phyloP scores from a whole-genome alignment of 108 stramenopile genomes.

The Cyclotella baltica region DNA sequence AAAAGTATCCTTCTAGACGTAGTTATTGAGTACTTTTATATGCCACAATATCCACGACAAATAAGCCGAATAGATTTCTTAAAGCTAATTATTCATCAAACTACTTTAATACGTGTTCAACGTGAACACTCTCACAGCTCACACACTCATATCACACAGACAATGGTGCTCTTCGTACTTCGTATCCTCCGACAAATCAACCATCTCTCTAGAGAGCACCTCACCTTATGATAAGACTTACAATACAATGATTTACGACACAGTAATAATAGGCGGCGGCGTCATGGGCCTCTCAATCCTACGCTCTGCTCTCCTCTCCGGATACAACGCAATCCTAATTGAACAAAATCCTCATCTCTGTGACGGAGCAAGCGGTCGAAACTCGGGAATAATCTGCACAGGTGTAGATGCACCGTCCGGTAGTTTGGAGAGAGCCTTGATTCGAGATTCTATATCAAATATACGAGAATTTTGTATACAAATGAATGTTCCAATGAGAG shows the following conservation, averaged over 20 bases:
- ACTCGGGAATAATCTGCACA: conserved; percentile 83
- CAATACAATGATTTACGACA: conserved; percentile 53
- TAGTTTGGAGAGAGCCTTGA: conserved; percentile 74
- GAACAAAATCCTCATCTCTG: conserved; percentile 68
- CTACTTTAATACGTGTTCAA: too few species aligned
- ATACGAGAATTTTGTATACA: conserved; percentile 61
- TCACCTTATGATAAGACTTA: too few species aligned
- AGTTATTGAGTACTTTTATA: too few species aligned
- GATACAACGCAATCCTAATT: conserved; percentile 64
- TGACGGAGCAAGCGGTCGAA: conserved; percentile 65
- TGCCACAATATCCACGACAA: too few species aligned
- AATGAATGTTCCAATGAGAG: conserved; percentile 66
- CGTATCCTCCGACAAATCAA: neutral
- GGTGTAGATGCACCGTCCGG: conserved; percentile 82
- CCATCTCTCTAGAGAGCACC: too few species aligned
- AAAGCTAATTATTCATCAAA: too few species aligned
- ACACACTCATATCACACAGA: too few species aligned
- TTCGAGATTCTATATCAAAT: conserved; percentile 72
- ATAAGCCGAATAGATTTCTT: too few species aligned
- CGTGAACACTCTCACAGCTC: too few species aligned
- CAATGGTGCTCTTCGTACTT: too few species aligned
- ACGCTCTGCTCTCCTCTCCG: conserved; percentile 65
- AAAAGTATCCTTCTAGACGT: too few species aligned
- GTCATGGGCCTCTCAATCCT: conserved; percentile 78
- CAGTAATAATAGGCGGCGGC: conserved; percentile 83